phyloP scores from a whole-genome alignment of 2,329 filamentous ascomycete species.

The Fusarium sp. region DNA sequence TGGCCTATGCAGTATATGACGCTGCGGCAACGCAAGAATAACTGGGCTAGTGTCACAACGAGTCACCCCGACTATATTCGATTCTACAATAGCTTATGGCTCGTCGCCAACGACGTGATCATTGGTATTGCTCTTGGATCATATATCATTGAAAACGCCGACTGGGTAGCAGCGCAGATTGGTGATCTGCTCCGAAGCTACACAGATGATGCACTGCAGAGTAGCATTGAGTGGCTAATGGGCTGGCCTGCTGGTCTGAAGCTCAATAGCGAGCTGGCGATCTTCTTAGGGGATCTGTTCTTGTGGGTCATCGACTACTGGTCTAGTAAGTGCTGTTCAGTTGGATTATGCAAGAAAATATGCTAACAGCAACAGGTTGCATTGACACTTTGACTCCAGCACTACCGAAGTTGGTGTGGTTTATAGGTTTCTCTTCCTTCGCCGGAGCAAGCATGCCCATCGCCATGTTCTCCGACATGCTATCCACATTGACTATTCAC shows the following conservation, averaged over 20 bases:
- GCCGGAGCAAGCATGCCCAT: conserved; percentile 98
- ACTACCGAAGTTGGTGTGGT: conserved; percentile 89
- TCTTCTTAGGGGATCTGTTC: conserved; percentile 96
- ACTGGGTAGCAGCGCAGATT: conserved; percentile 86
- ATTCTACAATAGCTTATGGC: conserved; percentile 99
- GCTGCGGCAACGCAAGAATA: conserved; percentile 87
- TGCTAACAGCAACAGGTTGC: conserved; percentile 69
- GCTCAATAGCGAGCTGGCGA: conserved; percentile 91
- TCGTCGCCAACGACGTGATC: conserved; percentile 98
- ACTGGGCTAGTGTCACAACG: conserved; percentile 96
- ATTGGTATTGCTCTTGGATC: conserved; percentile 97
- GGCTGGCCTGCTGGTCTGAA: conserved; percentile 95
- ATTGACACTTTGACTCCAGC: conserved; percentile 84
- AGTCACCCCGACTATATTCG: conserved; percentile 98
- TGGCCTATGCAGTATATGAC: conserved; percentile 98
- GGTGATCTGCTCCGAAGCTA: conserved; percentile 83
- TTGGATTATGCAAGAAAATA: background rate
- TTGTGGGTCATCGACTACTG: conserved; percentile 99
- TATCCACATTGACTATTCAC: conserved; percentile 92
- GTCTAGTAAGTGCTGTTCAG: conserved; percentile 74
- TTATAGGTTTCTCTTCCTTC: conserved; percentile 95
- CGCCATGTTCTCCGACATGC: conserved; percentile 92
- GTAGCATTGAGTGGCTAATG: conserved; percentile 96
- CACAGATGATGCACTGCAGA: conserved; percentile 89
- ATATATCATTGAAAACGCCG: conserved; percentile 96